Percentiles rank a stretch among this genome's conserved stretches.
These are phyloP conservation scores for Sporothrix luriei DNA, from an alignment of 2,329 filamentous ascomycete genomes.

Conservation along the genomic window DNA sequence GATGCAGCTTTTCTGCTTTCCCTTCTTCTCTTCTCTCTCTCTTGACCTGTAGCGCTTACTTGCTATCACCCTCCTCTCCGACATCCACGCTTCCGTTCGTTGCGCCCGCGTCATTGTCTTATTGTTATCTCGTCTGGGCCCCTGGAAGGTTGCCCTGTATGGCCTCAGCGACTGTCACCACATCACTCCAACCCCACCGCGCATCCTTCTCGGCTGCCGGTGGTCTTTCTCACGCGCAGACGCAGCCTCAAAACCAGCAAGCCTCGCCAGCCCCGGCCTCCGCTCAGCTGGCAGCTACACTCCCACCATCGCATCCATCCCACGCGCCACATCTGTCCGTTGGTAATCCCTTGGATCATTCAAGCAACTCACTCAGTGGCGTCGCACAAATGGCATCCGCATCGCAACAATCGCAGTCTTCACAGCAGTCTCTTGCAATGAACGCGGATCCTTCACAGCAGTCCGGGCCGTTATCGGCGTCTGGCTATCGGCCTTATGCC, in stretches of 20 bases:
- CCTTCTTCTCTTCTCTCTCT: neutral
- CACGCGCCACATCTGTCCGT: slow-evolving; percentile 22
- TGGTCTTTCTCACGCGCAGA: slow-evolving; percentile 31
- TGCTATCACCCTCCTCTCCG: too few relatives aligned
- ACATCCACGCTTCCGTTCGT: neutral
- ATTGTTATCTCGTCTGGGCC: neutral
- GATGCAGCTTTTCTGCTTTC: neutral
- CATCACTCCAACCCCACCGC: slow-evolving; percentile 38
- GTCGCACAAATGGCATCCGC: slow-evolving; percentile 37
- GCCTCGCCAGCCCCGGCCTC: slow-evolving; percentile 21
- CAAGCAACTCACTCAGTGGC: slow-evolving; percentile 29
- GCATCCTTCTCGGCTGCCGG: slow-evolving; percentile 38
- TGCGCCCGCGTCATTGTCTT: neutral
- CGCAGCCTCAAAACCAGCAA: slow-evolving; percentile 31
- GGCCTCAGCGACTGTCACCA: slow-evolving; percentile 46
- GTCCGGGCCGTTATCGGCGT: slow-evolving; percentile 42
- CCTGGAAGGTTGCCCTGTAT: slow-evolving; percentile 35
- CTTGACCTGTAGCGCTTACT: neutral
- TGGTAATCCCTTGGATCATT: slow-evolving; percentile 35
- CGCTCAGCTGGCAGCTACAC: slow-evolving; percentile 19
- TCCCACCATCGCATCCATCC: slow-evolving; percentile 19
- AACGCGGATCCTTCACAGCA: slow-evolving; percentile 56
- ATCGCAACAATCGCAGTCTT: slow-evolving; percentile 44
- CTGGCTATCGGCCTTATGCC: slow-evolving; percentile 47
- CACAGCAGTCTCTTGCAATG: slow-evolving; percentile 61